A percentile compares a stretch with the other conserved stretches of the same genome.
Conservation (phyloP, 163 green algal species). For the Coccomyxa subellipsoidea region DNA sequence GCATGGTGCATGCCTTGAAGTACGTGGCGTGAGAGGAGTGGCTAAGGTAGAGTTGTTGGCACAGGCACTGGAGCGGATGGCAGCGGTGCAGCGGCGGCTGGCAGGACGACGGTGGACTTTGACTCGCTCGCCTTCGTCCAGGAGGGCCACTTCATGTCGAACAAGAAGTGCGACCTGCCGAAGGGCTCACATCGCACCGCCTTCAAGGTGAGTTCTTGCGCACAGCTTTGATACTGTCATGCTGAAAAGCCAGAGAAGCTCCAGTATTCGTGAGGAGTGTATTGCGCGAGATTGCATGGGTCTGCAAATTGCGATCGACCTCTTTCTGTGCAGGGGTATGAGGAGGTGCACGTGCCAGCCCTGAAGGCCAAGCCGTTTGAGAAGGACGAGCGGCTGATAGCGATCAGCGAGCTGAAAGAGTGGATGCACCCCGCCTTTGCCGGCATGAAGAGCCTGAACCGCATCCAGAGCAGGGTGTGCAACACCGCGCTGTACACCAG, state of each 20-base stretch:
- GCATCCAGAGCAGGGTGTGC: constrained; percentile 81
- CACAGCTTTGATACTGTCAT: too few species aligned
- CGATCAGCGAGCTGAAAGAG: constrained; percentile 82
- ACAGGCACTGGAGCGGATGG: constrained; percentile 18
- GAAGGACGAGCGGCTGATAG: constrained; percentile 75
- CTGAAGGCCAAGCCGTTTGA: constrained; percentile 87
- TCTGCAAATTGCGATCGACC: neutral
- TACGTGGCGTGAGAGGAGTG: too few species aligned
- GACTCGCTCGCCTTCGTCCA: constrained; percentile 79
- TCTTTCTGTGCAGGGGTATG: constrained; percentile 65
- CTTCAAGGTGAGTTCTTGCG: constrained; percentile 62
- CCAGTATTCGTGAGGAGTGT: too few species aligned
- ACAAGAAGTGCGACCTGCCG: constrained; percentile 84
- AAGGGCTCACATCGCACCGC: constrained; percentile 73
- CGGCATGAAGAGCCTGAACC: constrained; percentile 84
- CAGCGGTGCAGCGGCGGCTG: constrained; percentile 30
- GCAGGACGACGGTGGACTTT: constrained; percentile 73
- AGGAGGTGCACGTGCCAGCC: constrained; percentile 95
- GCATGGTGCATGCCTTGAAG: too few species aligned
- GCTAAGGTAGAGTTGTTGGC: neutral
- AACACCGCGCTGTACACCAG: constrained; percentile 75
- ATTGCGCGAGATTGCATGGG: too few species aligned
- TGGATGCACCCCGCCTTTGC: constrained; percentile 87
- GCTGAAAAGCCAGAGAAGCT: too few species aligned
- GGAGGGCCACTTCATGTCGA: constrained; percentile 86